A percentile compares a stretch with the other conserved stretches of the same genome.
phyloP scores from a whole-genome alignment of 2,329 filamentous ascomycete genomes.

The Rutstroemia sp. region DNA sequence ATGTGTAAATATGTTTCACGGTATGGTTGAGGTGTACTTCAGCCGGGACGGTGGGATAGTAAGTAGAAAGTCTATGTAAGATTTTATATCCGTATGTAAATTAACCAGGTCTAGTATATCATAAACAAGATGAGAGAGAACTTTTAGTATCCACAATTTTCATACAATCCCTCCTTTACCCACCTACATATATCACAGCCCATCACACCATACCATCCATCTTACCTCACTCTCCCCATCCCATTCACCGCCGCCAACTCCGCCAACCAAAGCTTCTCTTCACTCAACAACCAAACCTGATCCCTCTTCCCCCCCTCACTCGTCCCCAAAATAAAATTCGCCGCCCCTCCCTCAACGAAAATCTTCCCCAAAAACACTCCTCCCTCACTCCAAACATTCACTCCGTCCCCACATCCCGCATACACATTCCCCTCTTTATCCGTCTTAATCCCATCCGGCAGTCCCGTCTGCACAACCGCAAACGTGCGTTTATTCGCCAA shows the following conservation, averaged over 20 bases:
- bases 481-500: slow-evolving; percentile 35
- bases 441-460: slow-evolving; percentile 51
- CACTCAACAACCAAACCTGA: slow-evolving; percentile 15
- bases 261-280: slow-evolving; percentile 15
- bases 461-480: slow-evolving; percentile 43
- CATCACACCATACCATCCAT: too few species aligned
- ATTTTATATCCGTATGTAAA: too few species aligned
- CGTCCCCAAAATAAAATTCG: slow-evolving; percentile 14
- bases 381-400: slow-evolving; percentile 44
- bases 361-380: slow-evolving; percentile 50
- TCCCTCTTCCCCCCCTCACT: slow-evolving; percentile 1
- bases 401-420: slow-evolving; percentile 44
- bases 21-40: too few species aligned
- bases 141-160: too few species aligned
- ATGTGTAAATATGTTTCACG: too few species aligned
- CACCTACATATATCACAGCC: too few species aligned
- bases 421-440: slow-evolving; percentile 47
- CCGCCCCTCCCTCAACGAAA: slow-evolving; percentile 19
- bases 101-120: too few species aligned
- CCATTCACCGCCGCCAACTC: neutral
- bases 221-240: neutral
- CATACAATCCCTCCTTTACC: too few species aligned
- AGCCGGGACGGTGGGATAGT: too few species aligned
- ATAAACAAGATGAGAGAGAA: too few species aligned
- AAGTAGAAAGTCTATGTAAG: too few species aligned